phyloP scores from a whole-genome alignment of 352 stramenopile genomes.

The Peronospora destructor region DNA sequence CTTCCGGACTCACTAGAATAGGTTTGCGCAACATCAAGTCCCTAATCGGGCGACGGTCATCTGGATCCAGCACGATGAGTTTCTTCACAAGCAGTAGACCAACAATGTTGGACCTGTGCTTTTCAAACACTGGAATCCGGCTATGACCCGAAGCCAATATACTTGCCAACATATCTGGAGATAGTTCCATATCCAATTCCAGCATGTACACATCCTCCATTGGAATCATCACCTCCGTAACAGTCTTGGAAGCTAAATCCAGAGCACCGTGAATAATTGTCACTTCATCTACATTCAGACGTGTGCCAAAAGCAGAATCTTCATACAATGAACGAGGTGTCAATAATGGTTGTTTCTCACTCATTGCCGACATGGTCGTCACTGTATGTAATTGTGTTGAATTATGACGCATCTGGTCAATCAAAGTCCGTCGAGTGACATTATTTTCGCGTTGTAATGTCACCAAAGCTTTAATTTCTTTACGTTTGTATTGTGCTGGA shows the following conservation, averaged over 20 bases:
- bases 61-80: slow-evolving; percentile 86
- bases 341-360: slow-evolving; percentile 26
- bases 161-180: slow-evolving; percentile 61
- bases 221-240: slow-evolving; percentile 85
- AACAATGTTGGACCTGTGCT: slow-evolving; percentile 67
- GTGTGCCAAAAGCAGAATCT: slow-evolving; percentile 42
- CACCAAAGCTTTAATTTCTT: slow-evolving; percentile 87
- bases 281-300: slow-evolving; percentile 83
- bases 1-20: slow-evolving; percentile 71
- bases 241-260: slow-evolving; percentile 79
- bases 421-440: slow-evolving; percentile 27
- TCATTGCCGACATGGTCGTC: slow-evolving; percentile 27
- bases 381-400: slow-evolving; percentile 16
- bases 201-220: slow-evolving; percentile 85
- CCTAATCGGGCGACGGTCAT: slow-evolving; percentile 55
- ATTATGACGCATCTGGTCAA: slow-evolving; percentile 29
- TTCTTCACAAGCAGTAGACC: slow-evolving; percentile 86
- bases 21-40: slow-evolving; percentile 69
- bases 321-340: slow-evolving; percentile 36
- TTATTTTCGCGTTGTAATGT: slow-evolving; percentile 61
- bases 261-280: slow-evolving; percentile 90
- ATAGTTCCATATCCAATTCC: slow-evolving; percentile 68
- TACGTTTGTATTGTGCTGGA: slow-evolving; percentile 78
- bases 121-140: slow-evolving; percentile 87
- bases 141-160: slow-evolving; percentile 85